Evolutionary conservation across 352 stramenopile species (phyloP), one percentile per base, ranked within the genome.

Genomic region (Globisporangium camurandrum): DNA sequence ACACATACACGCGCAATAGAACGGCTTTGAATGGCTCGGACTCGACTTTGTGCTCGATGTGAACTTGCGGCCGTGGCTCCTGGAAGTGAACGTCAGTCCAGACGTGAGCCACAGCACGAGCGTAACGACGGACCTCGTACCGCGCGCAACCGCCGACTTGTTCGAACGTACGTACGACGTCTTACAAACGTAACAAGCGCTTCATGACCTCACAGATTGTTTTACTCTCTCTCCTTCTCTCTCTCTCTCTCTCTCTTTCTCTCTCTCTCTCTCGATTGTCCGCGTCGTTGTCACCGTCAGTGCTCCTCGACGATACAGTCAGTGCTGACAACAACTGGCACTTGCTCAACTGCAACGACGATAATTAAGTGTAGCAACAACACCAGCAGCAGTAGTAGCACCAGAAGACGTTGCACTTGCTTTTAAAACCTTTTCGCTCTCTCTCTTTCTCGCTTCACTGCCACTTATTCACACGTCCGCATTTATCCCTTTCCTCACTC

Each of bases 41-140:
- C 78, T 93, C 24, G 84, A 95, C 55, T 89, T 93, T 30, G 42
- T 95, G 31, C 48, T 95, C 10, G 83, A 90, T 26, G 64, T 75
- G 24, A 50, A 59, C 20, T 41, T 75, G 19, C 56, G 46, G 9
- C 67, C 80, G 20, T 93, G 79, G 81, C 65, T 95, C 6, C 61
- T 95, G 2, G 85, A 95, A 42, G 85, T 93, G 17, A 95, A 95
- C 51, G 81, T 95, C 7, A 93, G 79, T 57, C 85, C 85, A 0
- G 85, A 95, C 50, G 69, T 94, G 10, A 93, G 79, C 57, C 79
- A 90, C 54, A 91, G 79, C 51, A 88, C 77, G 0, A 22, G 24
- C 5, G 60, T 88, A 24, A 89, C 75, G 0, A 66, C 64, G 16
- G 52, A 63, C 5, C 40, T 92, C 9, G 80, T 76, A 22, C 67